Evolutionary conservation across 179 eudicot species (phyloP), one percentile per base, ranked within the genome.

Genomic region (Carnegiea gigantea): DNA sequence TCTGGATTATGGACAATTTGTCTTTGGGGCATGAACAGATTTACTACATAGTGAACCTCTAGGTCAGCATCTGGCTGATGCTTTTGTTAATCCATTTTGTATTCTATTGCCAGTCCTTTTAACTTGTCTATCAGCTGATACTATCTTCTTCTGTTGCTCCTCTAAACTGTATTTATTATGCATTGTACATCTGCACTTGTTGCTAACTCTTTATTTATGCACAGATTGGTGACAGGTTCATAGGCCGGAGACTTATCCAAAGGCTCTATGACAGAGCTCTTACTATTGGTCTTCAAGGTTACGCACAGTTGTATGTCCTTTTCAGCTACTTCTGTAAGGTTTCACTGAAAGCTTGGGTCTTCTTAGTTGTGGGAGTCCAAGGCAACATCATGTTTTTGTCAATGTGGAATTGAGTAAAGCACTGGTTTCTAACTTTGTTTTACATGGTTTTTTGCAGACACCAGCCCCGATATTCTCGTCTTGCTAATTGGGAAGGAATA

Each of bases 401-500:
- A 26, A 40, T 62, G 70, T 26, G 24, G 26, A 74, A 14, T 59
- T 38, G n/a, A 67, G 71, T 67, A 33, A 64, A 57, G 51, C 23
- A 23, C 60, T 43, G 23, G n/a, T 48, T 53, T 67, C 21, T 80
- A 44, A 82, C 60, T 70, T 54, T 75, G 11, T 77, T 67, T 46
- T 68, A 46, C 75, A 46, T 78, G 80, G 43, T 81, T 40, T 76
- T 82, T 85, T 86, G 89, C 94, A 95, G 99, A 83, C 95, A 95
- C 86, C 85, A 95, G 86, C 90, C 93, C 77, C 92, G 78, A 13
- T 94, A 86, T 86, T 87, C 93, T 80, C 97, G 95, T 77, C 96
- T 94, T 83, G 98, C 96, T 76, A 88, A 94, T 84, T 95, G 99
- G 99, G 98, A 95, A 78, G 99, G 98, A 77, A 95, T 95, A 54